Conservation (phyloP, 805 yeast species). For the Ogataea wickerhamii region DNA sequence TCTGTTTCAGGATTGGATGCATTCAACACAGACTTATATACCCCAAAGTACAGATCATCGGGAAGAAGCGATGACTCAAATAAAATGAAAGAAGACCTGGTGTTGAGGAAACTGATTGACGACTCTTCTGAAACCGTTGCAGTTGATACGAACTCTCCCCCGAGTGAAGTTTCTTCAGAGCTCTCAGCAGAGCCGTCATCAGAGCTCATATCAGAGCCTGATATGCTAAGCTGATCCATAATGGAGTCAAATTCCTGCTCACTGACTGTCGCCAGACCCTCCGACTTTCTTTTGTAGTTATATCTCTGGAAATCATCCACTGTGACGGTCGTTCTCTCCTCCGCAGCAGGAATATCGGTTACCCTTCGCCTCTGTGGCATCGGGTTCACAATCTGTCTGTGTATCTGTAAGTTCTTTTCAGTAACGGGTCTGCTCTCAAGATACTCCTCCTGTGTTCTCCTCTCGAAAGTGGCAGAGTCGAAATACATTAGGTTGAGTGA, state of each 20-base stretch:
- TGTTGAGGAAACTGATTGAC: slow-evolving; percentile 51
- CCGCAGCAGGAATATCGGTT: slow-evolving; percentile 3
- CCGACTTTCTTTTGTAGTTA: slow-evolving; percentile 53
- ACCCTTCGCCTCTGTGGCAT: slow-evolving; percentile 9
- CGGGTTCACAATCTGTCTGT: slow-evolving; percentile 14
- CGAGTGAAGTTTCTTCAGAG: not conserved
- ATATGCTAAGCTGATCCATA: slow-evolving; percentile 51
- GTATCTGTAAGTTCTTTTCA: not conserved
- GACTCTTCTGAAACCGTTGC: slow-evolving; percentile 27
- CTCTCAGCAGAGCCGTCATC: slow-evolving; percentile 24
- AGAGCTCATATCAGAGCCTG: slow-evolving; percentile 51
- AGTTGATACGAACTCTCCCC: too few species aligned
- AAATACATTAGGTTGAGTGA: slow-evolving; percentile 53
- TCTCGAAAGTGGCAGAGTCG: slow-evolving; percentile 45
- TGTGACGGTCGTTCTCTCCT: not conserved
- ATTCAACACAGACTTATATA: slow-evolving; percentile 62
- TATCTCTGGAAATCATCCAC: slow-evolving; percentile 24
- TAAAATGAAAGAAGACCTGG: slow-evolving; percentile 66
- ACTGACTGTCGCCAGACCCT: slow-evolving; percentile 42
- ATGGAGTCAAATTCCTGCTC: slow-evolving; percentile 58
- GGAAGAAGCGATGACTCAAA: slow-evolving; percentile 50
- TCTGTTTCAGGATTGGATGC: slow-evolving; percentile 34
- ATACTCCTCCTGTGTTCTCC: slow-evolving; percentile 20
- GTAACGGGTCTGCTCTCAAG: slow-evolving; percentile 12
- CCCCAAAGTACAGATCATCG: slow-evolving; percentile 51